Percentiles rank a stretch among this genome's conserved stretches.
Evolutionary conservation across 2,329 filamentous ascomycete species (phyloP).

Genomic region (Emericellopsis atlantica): DNA sequence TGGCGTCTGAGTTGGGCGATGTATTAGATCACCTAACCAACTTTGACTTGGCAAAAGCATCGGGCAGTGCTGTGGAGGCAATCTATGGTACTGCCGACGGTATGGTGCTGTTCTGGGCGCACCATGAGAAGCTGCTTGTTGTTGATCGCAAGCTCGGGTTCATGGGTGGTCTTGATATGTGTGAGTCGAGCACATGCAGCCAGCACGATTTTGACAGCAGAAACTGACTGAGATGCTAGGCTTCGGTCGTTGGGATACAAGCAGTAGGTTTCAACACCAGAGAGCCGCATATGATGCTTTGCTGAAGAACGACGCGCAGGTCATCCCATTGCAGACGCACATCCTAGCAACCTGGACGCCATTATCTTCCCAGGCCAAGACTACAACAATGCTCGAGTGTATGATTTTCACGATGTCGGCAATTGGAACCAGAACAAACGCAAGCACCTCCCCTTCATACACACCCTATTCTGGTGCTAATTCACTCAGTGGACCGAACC

Average conservation of each 20-base stretch:
- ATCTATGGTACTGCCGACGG: conserved; percentile 74
- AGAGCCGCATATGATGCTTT: conserved; percentile 5
- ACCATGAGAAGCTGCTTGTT: conserved; percentile 83
- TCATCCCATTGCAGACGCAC: conserved; percentile 74
- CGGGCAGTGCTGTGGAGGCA: conserved; percentile 60
- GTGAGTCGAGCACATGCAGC: conserved; percentile 16
- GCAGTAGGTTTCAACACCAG: conserved; percentile 32
- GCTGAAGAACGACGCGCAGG: conserved; percentile 16
- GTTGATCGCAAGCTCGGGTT: conserved; percentile 72
- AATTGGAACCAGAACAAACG: conserved; percentile 77
- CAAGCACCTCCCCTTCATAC: conserved; percentile 8
- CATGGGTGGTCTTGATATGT: conserved; percentile 85
- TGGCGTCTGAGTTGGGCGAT: conserved; percentile 56
- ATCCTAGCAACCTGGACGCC: conserved; percentile 62
- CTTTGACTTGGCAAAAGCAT: conserved; percentile 49
- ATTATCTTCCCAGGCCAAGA: conserved; percentile 84
- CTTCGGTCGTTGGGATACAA: conserved; percentile 82
- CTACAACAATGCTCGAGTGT: conserved; percentile 79
- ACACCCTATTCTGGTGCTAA: background rate
- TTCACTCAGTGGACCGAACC: conserved; percentile 51
- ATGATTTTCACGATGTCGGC: conserved; percentile 66
- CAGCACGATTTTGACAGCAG: background rate
- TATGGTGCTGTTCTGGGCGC: conserved; percentile 80
- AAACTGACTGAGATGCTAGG: conserved; percentile 19
- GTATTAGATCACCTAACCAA: conserved; percentile 37